Evolutionary conservation across 208 protist genomes (phyloP).

Genomic region (Trypanosoma rangeli): DNA sequence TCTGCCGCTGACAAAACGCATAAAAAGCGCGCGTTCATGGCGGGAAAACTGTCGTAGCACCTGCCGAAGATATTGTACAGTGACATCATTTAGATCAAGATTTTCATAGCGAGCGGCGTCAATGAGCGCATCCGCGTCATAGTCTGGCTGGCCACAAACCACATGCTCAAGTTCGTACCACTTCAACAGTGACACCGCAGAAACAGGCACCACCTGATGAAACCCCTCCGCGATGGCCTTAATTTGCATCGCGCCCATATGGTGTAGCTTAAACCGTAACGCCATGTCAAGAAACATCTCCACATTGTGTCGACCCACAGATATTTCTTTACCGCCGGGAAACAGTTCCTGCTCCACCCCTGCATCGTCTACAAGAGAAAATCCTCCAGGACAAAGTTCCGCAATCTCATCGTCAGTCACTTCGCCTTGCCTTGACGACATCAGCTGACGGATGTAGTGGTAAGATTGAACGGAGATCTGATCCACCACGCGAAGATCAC

Average conservation of each 20-base stretch:
- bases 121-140: conserved; percentile 88
- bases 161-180: conserved; percentile 91
- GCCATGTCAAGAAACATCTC: conserved; percentile 63
- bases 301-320: conserved; percentile 59
- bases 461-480: conserved; percentile 52
- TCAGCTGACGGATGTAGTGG: conserved; percentile 46
- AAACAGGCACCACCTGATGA: conserved; percentile 78
- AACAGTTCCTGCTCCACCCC: conserved; percentile 53
- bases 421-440: conserved; percentile 11
- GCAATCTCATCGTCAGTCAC: conserved; percentile 39
- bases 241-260: conserved; percentile 42
- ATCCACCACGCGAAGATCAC: conserved; percentile 68
- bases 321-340: conserved; percentile 35
- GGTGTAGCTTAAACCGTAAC: conserved; percentile 53
- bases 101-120: conserved; percentile 81
- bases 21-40: conserved; percentile 83
- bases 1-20: conserved; percentile 92
- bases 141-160: conserved; percentile 89
- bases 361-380: conserved; percentile 56
- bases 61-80: conserved; percentile 79
- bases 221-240: conserved; percentile 86
- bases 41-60: conserved; percentile 76
- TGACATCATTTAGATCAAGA: conserved; percentile 43
- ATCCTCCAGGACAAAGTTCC: conserved; percentile 67
- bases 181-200: conserved; percentile 65